These are phyloP conservation scores for Pleurotus tuoliensis DNA, from an alignment of 768 basidiomycete genomes.

Conservation along the genomic window DNA sequence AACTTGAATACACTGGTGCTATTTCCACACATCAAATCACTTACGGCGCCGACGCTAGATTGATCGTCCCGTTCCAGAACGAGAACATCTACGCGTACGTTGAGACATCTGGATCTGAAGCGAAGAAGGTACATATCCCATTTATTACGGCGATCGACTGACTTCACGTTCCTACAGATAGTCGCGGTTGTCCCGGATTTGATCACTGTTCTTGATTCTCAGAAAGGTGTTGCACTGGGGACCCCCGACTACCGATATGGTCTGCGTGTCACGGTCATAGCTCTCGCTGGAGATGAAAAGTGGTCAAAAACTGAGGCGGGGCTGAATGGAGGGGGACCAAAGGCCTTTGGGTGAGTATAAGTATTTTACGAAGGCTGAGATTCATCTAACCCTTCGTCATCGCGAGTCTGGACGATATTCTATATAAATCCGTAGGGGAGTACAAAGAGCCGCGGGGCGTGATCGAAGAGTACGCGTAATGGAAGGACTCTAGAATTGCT, in stretches of 20 bases:
- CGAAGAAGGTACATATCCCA: constrained; percentile 8
- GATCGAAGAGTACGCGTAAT: constrained; percentile 3
- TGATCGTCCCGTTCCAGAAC: constrained; percentile 60
- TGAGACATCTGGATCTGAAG: constrained; percentile 25
- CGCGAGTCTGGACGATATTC: background rate
- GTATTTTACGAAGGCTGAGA: background rate
- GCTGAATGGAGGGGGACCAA: constrained; percentile 1
- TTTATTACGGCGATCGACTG: background rate
- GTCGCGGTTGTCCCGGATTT: constrained; percentile 62
- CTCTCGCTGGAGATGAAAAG: constrained; percentile 4
- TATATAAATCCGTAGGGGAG: background rate
- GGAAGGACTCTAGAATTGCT: background rate
- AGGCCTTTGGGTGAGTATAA: constrained; percentile 7
- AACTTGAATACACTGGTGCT: constrained; percentile 20
- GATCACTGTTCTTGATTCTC: constrained; percentile 59
- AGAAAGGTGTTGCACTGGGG: constrained; percentile 57
- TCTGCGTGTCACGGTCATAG: constrained; percentile 6
- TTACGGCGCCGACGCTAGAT: constrained; percentile 20
- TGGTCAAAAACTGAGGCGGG: constrained; percentile 5
- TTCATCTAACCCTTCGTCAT: background rate
- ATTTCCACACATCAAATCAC: background rate
- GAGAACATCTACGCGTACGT: constrained; percentile 53
- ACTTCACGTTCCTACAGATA: constrained; percentile 26
- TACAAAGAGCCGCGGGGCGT: constrained; percentile 3
- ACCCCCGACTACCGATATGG: constrained; percentile 44